Base-by-base conservation (phyloP, 495 filamentous ascomycete genomes). In the Ascodesmis nigricans region DNA sequence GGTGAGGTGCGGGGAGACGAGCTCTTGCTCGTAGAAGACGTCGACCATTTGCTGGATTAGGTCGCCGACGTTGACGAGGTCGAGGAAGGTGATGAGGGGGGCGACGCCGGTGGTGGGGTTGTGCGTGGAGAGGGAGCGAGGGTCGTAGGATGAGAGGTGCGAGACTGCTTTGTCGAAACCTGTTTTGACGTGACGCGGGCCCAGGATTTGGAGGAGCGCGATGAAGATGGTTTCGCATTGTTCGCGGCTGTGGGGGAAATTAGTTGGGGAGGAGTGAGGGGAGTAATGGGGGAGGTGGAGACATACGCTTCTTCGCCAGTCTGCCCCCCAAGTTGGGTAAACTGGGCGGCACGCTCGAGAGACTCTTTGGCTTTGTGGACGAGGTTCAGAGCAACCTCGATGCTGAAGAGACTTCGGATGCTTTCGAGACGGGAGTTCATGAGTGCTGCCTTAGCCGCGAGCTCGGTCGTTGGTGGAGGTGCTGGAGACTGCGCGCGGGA, bases 11-110 rank as follows among this genome's bases (percentile, higher is more conserved):
- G 70, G 64, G 0, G 69, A 69, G 4, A 80, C 73, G 21, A 99
- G 64, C 53, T 95, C 84, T 50, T 92, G 83, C 53, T 90, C 78
- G 54, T 91, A 99, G 56, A 99, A 99, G 13, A 99, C 82, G 47
- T 99, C 90, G 36, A 99, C 67, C 90, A 99, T 99, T 50, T 99
- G 90, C 31, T 90, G 75, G 41, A 99, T 99, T 11, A 99, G 66
- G 55, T 99, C 90, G 33, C 90, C 90, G 2, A 99, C 82, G 50
- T 95, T 95, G 48, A 95, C 90, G 33, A 99, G 66, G 53, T 99
- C 90, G 28, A 99, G 66, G 46, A 99, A 99, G 4, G 79, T 95
- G 8, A 93, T 78, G 1, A 99, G 64, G 1, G 90, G 90, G 29
- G 78, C 78, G 15, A 95, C 87, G 7, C 78, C 80, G 35, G 60